Base-by-base conservation (phyloP, 2,329 filamentous ascomycete genomes). In the Colletotrichum eleusines region DNA sequence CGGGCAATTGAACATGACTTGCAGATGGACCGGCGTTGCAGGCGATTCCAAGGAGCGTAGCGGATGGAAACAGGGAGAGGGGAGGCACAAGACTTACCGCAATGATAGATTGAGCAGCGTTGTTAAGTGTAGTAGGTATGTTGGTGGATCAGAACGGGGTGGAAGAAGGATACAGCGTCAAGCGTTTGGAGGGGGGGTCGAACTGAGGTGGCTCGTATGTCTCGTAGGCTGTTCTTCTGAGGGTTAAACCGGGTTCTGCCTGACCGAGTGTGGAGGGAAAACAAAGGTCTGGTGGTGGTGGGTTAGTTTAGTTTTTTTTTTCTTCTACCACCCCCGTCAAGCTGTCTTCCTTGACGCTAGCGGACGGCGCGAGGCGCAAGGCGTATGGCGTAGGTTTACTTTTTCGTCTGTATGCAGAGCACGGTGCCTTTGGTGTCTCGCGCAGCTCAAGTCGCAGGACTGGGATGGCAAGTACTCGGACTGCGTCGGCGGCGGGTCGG, bases 321-420 rank as follows among this genome's bases (percentile, higher is more conserved):
- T 26, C 33, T 31, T 46, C 9, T 9, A 20, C 44, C n/a, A 14
- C 50, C 50, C 38, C 46, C 63, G 68, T 71, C 68, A 53, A 68
- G 64, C 64, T 71, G 68, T 71, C 62, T 68, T 71, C 68, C 58
- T 71, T 68, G n/a, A 64, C 68, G 68, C 64, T 71, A 71, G 64
- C 51, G 58, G 33, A 53, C 68, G 51, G 63, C 64, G 57, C 23
- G 58, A 65, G 58, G 63, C 63, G 63, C 35, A 48, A 58, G 57
- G 63, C 57, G 63, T 57, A 40, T 44, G 58, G 64, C 58, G 64
- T 20, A 64, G 44, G 35, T 51, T 57, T 71, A 55, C 68, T 71
- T 68, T 58, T 71, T 63, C 64, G 68, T 68, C 64, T 54, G 58
- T 54, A 46, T 50, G 51, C 26, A 35, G 68, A 63, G 68, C 68